Evolutionary conservation across 2,329 filamentous ascomycete genomes (phyloP), one percentile per base, ranked within the genome.

Genomic region (Cytospora piceicola): DNA sequence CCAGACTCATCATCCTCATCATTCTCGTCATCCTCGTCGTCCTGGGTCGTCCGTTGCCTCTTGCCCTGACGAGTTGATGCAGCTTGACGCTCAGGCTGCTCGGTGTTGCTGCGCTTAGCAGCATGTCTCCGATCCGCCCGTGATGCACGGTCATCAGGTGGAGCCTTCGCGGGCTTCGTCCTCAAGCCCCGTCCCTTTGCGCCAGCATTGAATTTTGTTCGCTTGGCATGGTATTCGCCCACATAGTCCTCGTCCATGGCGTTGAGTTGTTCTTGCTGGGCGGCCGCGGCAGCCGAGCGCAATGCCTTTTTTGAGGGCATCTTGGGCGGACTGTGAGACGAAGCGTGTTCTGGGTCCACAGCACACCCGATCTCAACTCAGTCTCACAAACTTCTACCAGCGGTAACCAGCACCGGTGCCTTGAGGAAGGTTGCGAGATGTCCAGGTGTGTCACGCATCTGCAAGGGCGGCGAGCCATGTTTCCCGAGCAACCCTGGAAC

Each of bases 161-260:
- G 30, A 24, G 22, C 9, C 29, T 32, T 12, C 27, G n/a, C 12
- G 22, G 1, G 15, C 55, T 52, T 11, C 29, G 12, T 24, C 17
- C 15, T 17, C 22, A 17, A 11, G 9, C 9, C 20, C n/a, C 11
- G 39, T 32, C 22, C 42, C 20, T 32, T 30, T 34, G 32, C 15
- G n/a, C 30, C 46, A 24, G 27, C 15, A 2, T 30, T 22, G 8
- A 3, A 14, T 14, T 39, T 68, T 29, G 22, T 12, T 14, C 60
- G 56, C 66, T 60, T 67, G 11, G 29, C 24, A 11, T 14, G 27
- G 6, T n/a, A 53, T 29, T 17, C 7, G 6, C 59, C 63, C 1
- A 68, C 27, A 24, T 68, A 68, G 29, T 63, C 61, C 39, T 34
- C 29, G 8, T 61, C 59, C 39, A 57, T 52, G 11, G 59, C 60